Conservation (phyloP, 2,329 filamentous ascomycete species). For the Mariannaea sp. region DNA sequence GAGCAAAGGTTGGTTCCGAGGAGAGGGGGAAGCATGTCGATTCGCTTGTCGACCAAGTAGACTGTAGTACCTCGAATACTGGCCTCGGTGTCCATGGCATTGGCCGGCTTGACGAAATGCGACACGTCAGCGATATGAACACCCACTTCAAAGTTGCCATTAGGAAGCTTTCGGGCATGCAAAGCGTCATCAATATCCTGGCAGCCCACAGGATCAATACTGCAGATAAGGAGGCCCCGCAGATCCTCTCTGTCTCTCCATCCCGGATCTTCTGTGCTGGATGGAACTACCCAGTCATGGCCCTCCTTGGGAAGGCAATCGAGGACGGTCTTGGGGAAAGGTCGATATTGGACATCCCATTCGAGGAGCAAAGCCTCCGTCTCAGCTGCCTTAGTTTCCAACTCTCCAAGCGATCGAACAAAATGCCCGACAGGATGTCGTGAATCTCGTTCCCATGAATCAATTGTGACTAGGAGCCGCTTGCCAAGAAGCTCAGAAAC, state of each 20-base stretch:
- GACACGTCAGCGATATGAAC: slow-evolving; percentile 99
- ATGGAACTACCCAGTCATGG: slow-evolving; percentile 90
- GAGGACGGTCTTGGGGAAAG: slow-evolving; percentile 93
- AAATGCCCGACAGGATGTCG: slow-evolving; percentile 93
- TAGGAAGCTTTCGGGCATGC: slow-evolving; percentile 81
- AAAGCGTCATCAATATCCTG: slow-evolving; percentile 98
- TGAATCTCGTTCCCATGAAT: slow-evolving; percentile 93
- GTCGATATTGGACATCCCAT: slow-evolving; percentile 96
- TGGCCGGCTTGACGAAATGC: slow-evolving; percentile 96
- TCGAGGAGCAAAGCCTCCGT: slow-evolving; percentile 93
- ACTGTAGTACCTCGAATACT: slow-evolving; percentile 94
- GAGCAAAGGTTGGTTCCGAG: slow-evolving; percentile 96
- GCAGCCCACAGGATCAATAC: slow-evolving; percentile 94
- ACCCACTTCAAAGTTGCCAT: slow-evolving; percentile 94
- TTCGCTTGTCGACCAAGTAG: slow-evolving; percentile 97
- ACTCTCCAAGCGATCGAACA: slow-evolving; percentile 86
- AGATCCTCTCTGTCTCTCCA: slow-evolving; percentile 88
- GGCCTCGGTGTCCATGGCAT: slow-evolving; percentile 95
- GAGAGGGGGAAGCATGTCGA: slow-evolving; percentile 98
- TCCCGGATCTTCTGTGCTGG: slow-evolving; percentile 77
- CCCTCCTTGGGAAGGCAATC: slow-evolving; percentile 92
- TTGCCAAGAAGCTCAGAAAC: slow-evolving; percentile 88
- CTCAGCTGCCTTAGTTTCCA: slow-evolving; percentile 97
- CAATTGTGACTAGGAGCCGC: slow-evolving; percentile 89
- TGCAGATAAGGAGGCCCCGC: slow-evolving; percentile 86